Evolutionary conservation across 2,329 filamentous ascomycete species (phyloP).

Genomic region (Colletotrichum sp.): DNA sequence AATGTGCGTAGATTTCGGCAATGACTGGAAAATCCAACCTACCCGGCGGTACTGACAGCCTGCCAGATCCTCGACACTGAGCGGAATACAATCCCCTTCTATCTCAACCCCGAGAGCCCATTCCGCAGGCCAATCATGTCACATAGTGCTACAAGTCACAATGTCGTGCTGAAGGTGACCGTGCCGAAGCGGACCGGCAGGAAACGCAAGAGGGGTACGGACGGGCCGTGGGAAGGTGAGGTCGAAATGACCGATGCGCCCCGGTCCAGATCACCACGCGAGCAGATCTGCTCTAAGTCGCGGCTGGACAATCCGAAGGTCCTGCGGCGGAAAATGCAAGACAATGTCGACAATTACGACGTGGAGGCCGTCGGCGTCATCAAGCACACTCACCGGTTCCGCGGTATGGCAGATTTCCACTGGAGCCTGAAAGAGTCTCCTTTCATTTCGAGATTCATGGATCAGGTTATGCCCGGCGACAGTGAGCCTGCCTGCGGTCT

Average conservation of each 20-base stretch:
- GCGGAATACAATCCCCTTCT: constrained; percentile 67
- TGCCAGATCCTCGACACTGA: constrained; percentile 51
- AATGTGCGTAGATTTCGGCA: constrained; percentile 35
- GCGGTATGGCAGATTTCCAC: constrained; percentile 86
- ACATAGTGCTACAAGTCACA: constrained; percentile 76
- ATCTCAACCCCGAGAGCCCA: constrained; percentile 79
- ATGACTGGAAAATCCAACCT: not conserved
- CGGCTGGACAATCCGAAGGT: constrained; percentile 58
- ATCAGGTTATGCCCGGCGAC: constrained; percentile 74
- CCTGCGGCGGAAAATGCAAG: constrained; percentile 68
- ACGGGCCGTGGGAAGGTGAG: constrained; percentile 65
- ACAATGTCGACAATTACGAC: constrained; percentile 71
- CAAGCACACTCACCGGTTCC: constrained; percentile 84
- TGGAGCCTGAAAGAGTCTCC: constrained; percentile 72
- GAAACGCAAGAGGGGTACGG: constrained; percentile 81
- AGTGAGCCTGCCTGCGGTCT: constrained; percentile 49
- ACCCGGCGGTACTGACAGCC: not conserved
- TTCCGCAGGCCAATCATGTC: constrained; percentile 81
- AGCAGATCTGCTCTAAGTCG: constrained; percentile 45
- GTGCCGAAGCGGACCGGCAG: constrained; percentile 87
- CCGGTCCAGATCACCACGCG: not conserved
- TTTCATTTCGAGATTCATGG: constrained; percentile 74
- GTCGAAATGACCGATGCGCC: constrained; percentile 32
- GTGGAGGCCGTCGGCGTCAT: constrained; percentile 76
- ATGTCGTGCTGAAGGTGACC: constrained; percentile 84